Base-by-base conservation (phyloP, 768 basidiomycete genomes). In the Rhizopogon vinicolor region DNA sequence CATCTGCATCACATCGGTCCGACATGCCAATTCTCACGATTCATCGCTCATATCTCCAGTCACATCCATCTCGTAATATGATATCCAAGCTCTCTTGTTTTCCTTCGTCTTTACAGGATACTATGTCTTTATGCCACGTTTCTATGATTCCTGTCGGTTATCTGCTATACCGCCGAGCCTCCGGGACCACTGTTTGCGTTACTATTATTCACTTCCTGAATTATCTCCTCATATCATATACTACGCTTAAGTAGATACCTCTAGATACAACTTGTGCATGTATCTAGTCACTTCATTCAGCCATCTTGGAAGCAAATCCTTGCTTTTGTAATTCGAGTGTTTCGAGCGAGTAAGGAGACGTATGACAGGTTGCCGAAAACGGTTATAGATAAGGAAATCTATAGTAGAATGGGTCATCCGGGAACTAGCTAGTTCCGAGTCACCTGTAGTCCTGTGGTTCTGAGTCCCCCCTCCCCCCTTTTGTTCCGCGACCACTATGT, bases 191-290 rank as follows among this genome's bases (percentile, higher is more conserved):
- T 53, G 57, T 57, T 52, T 52, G 45, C 58, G 58, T 50, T 64
- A 64, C 63, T 59, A 52, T 70, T 69, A 64, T 66, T 72, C 64
- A 52, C 65, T 65, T 60, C 48, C 58, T 68, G 65, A 70, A 48
- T 72, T 72, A 74, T 72, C 71, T 74, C 60, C 63, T 63, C 66
- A 72, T 74, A 72, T 66, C 69, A 72, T 71, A 72, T 72, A 65
- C 56, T 69, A 71, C 66, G 35, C 57, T 60, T 72, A 72, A 60
- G 58, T 68, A 71, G 63, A 68, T 67, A 71, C 69, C 63, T 60
- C 57, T 67, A 71, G 63, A 66, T 67, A 71, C 69, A 63, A 62
- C 56, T 69, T 71, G 66, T 63, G 60, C 67, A 65, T 67, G 66
- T 69, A 66, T 68, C 64, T 73, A 71, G 71, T 71, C 60, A 54